Base-by-base conservation (phyloP, 2,329 filamentous ascomycete genomes). In the Hypomyces perniciosus region DNA sequence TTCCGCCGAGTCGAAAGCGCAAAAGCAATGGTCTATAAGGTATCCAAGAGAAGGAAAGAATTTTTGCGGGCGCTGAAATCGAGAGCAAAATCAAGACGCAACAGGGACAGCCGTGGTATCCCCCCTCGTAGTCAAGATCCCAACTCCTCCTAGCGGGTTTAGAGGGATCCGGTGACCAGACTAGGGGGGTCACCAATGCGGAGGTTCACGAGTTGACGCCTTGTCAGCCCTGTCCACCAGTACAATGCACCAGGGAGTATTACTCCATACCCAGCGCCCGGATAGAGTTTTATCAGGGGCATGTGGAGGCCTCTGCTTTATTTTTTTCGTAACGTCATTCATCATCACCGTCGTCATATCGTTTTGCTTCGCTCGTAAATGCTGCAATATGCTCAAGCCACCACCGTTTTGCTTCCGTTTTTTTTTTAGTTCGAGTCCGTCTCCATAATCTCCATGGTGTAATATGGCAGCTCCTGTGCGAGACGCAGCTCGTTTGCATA, bases 391-490 rank as follows among this genome's bases (percentile, higher is more conserved):
- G 26, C 38, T 33, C 28, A 28, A 40, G 35, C 33, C 45, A 33
- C 34, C 49, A 13, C 35, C 35, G 5, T 38, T 38, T 5, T 38
- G 5, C 35, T 38, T 6, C 5, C 20, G n/a, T 20, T 28, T 34
- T 45, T 33, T 50, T 45, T 48, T 26, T 35, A 66, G 48, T 54
- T 59, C 46, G 65, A 66, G 46, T 75, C 73, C 49, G 78, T 66
- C 56, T 79, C 75, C 72, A 78, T 78, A 53, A 72, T 73, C 60
- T 78, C 72, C 53, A 75, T 67, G 2, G 68, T 68, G 56, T 71
- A 78, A 57, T 76, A 78, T 1, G 77, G 76, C 8, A 79, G 62
- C 59, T 79, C 74, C 46, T 68, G 68, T 4, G 74, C 74, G 13
- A 78, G 64, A n/a, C 65, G 61, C 46, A 72, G 66, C 26, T 70